These are phyloP conservation scores for Tephrocybe sp. DNA, from an alignment of 768 basidiomycete genomes.

Conservation along the genomic window DNA sequence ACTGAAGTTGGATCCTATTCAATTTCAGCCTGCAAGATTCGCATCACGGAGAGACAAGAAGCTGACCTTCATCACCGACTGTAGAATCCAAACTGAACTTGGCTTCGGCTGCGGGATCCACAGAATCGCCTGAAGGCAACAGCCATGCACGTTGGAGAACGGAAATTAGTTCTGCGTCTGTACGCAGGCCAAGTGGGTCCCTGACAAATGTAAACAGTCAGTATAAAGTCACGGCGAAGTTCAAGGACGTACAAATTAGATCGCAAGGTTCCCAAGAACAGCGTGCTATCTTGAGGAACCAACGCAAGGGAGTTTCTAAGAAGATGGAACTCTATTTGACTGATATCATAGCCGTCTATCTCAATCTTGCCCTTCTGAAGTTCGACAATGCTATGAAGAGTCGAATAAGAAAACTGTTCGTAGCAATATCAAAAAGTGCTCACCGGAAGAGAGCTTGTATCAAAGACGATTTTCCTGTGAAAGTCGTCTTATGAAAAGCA, in stretches of 20 bases:
- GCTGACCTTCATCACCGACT: constrained; percentile 61
- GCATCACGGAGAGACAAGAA: not conserved
- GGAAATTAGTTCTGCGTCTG: constrained; percentile 62
- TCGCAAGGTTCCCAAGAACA: constrained; percentile 51
- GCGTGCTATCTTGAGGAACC: constrained; percentile 63
- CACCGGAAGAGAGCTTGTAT: constrained; percentile 57
- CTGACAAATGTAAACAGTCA: constrained; percentile 5
- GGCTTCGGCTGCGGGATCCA: constrained; percentile 44
- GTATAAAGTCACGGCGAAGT: too few relatives aligned
- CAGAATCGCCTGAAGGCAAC: constrained; percentile 44
- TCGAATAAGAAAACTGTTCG: not conserved
- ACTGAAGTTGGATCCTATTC: constrained; percentile 56
- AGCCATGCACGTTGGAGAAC: constrained; percentile 61
- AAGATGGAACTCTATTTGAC: constrained; percentile 49
- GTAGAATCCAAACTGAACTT: constrained; percentile 66
- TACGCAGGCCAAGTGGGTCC: constrained; percentile 36
- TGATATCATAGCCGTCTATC: constrained; percentile 56
- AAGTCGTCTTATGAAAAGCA: not conserved
- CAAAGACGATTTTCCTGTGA: constrained; percentile 50
- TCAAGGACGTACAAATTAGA: constrained; percentile 42
- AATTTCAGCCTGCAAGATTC: not conserved
- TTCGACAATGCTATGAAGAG: constrained; percentile 52
- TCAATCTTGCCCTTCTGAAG: constrained; percentile 52
- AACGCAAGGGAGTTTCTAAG: constrained; percentile 56
- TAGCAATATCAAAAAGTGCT: constrained; percentile 3